These are phyloP conservation scores for Mycena crocata DNA, from an alignment of 768 basidiomycete species.

Conservation along the genomic window DNA sequence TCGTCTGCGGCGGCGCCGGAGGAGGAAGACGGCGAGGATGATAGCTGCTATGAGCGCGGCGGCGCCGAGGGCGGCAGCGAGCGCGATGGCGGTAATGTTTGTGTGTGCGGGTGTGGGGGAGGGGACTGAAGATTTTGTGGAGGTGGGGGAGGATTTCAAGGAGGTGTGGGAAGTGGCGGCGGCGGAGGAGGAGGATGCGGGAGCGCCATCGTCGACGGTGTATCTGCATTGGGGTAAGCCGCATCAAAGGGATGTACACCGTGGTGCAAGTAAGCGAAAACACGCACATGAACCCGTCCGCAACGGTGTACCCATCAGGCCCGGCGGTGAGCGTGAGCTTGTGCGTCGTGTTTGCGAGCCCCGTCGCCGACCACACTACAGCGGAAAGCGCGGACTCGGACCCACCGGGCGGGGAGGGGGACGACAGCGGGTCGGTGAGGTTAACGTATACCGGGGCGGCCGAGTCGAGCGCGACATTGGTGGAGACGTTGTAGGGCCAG, in stretches of 20 bases:
- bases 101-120: not conserved
- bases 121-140: not conserved
- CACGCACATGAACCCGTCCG: slow-evolving; percentile 29
- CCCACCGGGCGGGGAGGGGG: slow-evolving; percentile 2
- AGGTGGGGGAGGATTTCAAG: not conserved
- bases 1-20: not conserved
- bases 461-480: slow-evolving; percentile 53
- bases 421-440: slow-evolving; percentile 36
- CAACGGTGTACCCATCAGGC: slow-evolving; percentile 1
- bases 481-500: slow-evolving; percentile 60
- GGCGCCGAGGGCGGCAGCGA: slow-evolving; percentile 18
- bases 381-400: slow-evolving; percentile 19
- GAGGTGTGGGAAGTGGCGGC: not conserved
- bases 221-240: slow-evolving; percentile 11
- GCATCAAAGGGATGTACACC: too few species aligned
- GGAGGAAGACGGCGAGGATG: slow-evolving; percentile 30
- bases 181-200: not conserved
- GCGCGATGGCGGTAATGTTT: slow-evolving; percentile 3
- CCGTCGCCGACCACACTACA: slow-evolving; percentile 15
- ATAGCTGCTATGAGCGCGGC: slow-evolving; percentile 18
- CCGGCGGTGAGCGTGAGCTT: slow-evolving; percentile 1
- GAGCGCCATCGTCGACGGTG: slow-evolving; percentile 20
- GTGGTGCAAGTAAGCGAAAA: not conserved
- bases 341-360: slow-evolving; percentile 17
- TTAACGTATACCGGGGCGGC: slow-evolving; percentile 48